Conservation (phyloP, 192 early-diverging fungal genomes). For the Mortierella antarctica region DNA sequence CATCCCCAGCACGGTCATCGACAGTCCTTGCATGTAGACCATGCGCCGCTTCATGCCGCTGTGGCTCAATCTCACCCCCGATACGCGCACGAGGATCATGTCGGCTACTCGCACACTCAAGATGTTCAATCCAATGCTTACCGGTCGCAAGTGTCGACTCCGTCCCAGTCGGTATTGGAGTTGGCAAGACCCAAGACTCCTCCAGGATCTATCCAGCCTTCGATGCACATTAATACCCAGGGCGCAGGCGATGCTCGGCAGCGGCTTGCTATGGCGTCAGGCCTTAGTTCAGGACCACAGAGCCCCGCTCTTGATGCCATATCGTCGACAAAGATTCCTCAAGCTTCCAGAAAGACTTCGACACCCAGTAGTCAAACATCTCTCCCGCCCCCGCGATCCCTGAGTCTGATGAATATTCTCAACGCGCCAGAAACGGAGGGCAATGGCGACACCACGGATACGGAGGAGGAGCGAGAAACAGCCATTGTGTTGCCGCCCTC, state of each 20-base stretch:
- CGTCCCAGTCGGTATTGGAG: slow-evolving; percentile 3
- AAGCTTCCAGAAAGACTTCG: neutral
- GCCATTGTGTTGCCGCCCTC: neutral
- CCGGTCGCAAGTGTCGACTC: slow-evolving; percentile 7
- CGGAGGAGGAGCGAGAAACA: neutral
- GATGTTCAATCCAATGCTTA: slow-evolving; percentile 1
- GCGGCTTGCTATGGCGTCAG: neutral
- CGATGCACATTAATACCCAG: neutral
- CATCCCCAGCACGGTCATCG: neutral
- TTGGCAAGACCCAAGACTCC: slow-evolving; percentile 8
- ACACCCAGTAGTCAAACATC: slow-evolving; percentile 10
- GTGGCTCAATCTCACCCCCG: slow-evolving; percentile 6
- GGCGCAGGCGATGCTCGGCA: slow-evolving; percentile 7
- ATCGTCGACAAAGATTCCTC: neutral
- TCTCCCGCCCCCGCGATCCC: slow-evolving; percentile 15
- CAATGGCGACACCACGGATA: neutral
- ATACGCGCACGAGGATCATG: slow-evolving; percentile 13
- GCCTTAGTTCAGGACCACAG: neutral
- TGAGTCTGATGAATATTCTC: slow-evolving; percentile 42
- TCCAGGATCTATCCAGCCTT: slow-evolving; percentile 4
- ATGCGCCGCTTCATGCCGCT: neutral
- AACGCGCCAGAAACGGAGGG: slow-evolving; percentile 23
- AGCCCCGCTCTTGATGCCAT: neutral
- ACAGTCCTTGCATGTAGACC: slow-evolving; percentile 15
- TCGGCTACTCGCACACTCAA: slow-evolving; percentile 22